Evolutionary conservation across 768 basidiomycete genomes (phyloP).

Genomic region (Hydnum rufescens): DNA sequence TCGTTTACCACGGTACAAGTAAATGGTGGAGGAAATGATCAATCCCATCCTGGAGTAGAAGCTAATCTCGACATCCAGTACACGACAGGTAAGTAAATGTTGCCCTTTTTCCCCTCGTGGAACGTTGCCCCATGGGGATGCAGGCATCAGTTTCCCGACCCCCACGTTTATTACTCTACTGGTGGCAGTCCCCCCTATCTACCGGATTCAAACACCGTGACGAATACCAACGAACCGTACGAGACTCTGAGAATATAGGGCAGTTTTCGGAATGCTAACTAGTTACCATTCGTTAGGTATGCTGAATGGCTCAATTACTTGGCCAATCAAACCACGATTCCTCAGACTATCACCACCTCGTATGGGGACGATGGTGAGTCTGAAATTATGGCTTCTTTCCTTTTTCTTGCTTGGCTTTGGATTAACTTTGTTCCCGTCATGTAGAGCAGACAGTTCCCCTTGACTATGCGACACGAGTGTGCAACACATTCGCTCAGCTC

Average conservation of each 20-base stretch:
- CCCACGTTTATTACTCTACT: no score
- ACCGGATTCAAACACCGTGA: no score
- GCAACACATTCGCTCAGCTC: not conserved
- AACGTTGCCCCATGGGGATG: not conserved
- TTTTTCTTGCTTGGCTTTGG: not conserved
- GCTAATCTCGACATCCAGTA: not conserved
- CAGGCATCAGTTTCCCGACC: not conserved
- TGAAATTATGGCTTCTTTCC: not conserved
- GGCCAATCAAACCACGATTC: not conserved
- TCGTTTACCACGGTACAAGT: no score
- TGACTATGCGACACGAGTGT: not conserved
- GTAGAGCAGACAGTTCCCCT: not conserved
- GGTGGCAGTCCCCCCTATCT: no score
- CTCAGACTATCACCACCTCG: not conserved
- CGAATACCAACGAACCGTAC: no score
- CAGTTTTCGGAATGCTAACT: no score
- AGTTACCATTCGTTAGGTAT: no score
- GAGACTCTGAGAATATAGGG: no score
- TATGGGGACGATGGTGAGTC: not conserved
- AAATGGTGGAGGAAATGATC: no score
- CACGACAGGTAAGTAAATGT: not conserved
- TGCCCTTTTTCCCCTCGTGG: not conserved
- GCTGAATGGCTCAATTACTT: not conserved
- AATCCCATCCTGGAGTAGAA: not conserved
- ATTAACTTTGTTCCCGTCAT: not conserved